Base-by-base conservation (phyloP, 2,329 filamentous ascomycete species). In the Sordariomycetes sp. region DNA sequence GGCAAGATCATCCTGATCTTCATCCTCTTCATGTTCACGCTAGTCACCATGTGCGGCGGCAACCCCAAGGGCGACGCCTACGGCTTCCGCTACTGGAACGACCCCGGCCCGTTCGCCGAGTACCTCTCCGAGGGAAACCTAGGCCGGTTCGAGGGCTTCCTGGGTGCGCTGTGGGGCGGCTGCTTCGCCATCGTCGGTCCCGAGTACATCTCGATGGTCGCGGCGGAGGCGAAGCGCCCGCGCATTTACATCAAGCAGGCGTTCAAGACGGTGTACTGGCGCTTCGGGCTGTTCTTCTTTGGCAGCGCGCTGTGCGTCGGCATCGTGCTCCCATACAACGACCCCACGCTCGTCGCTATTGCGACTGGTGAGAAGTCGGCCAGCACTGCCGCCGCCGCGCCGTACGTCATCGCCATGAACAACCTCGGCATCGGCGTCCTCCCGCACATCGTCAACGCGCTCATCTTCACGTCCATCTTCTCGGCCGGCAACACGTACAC, bases 1-100 rank as follows among this genome's bases (percentile, higher is more conserved):
- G 83, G 83, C 62, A 88, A 89, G 68, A 76, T 88, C 37, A 68
- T 88, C 24, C 75, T 89, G 53, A 87, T 87, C 63, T 74, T 85
- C 60, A 82, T 84, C 14, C 74, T 89, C 57, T 86, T 90, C 68
- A 72, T 77, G 65, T 91, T 87, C 71, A 91, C 89, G n/a, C 88
- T 93, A 66, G 78, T 93, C 64, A 85, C 83, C 54, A 90, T 91
- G 86, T 75, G 90, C 8, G 89, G 88, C 40, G 89, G 87, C 34
- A 92, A 92, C 63, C 89, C 89, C 0, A 67, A 83, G 6, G 74
- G 81, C 54, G 85, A 88, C 64, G 76, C 82, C 53, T 74, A 90
- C 1, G 87, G 87, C 22, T 90, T 90, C 67, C 77, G 86, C 20
- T 83, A 85, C 66, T 88, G 85, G 85, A 77, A 75, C 14, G 64